Conservation (phyloP, 1,284 basidiomycete genomes). For the Trametes sp. region DNA sequence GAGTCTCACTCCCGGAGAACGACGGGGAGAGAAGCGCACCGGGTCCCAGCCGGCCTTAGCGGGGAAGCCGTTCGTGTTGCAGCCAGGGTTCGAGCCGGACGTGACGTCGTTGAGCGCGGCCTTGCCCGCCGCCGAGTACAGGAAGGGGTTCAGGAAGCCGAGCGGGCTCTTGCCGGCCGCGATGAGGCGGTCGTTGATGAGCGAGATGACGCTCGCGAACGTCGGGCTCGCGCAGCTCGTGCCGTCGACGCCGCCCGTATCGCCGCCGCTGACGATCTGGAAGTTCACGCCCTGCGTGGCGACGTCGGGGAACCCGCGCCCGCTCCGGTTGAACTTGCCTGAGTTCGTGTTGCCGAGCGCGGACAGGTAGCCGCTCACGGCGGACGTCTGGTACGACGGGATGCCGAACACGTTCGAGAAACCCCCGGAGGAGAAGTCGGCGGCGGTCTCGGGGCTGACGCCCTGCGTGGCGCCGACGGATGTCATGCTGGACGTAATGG, state of each 20-base stretch:
- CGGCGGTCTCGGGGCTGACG: constrained; percentile 60
- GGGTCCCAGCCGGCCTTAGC: constrained; percentile 49
- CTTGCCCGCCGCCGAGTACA: constrained; percentile 40
- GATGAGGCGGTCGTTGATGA: constrained; percentile 62
- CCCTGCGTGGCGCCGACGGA: constrained; percentile 63
- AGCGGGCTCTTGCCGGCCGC: constrained; percentile 50
- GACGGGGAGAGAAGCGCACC: constrained; percentile 1
- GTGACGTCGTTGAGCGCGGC: constrained; percentile 54
- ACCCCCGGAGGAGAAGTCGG: constrained; percentile 53
- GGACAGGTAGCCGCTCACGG: constrained; percentile 44
- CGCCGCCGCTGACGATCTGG: constrained; percentile 38
- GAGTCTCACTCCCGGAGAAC: not conserved
- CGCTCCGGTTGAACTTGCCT: constrained; percentile 41
- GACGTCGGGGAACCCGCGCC: constrained; percentile 45
- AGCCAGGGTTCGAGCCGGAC: constrained; percentile 40
- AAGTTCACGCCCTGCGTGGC: constrained; percentile 41
- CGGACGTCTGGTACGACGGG: constrained; percentile 50
- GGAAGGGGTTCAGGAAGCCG: constrained; percentile 59
- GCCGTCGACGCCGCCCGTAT: constrained; percentile 56
- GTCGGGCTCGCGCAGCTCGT: constrained; percentile 57
- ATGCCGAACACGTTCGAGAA: constrained; percentile 55
- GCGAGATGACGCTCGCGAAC: constrained; percentile 58
- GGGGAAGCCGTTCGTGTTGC: constrained; percentile 47
- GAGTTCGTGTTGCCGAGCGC: constrained; percentile 40
- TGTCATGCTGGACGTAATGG: constrained; percentile 59